Percentiles rank a stretch among this genome's conserved stretches.
These are phyloP conservation scores for Pharnaceum exiguum DNA, from an alignment of 148 eudicot genomes.

Conservation along the genomic window DNA sequence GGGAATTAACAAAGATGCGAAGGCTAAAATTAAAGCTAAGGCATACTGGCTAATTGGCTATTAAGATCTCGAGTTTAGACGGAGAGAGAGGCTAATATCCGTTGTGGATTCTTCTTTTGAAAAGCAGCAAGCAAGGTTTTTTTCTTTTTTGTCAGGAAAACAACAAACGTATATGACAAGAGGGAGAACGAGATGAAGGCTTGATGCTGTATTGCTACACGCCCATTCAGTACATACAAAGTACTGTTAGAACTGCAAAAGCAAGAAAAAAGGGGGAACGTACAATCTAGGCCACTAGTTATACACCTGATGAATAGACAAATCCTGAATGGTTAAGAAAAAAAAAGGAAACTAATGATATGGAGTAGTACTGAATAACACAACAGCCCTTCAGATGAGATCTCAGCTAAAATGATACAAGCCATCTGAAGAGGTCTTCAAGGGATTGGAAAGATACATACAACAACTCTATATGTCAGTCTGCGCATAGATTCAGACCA, in stretches of 20 bases:
- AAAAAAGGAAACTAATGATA: too few relatives aligned
- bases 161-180: slow-evolving; percentile 5
- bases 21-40: too few relatives aligned
- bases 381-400: not conserved
- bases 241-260: not conserved
- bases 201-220: slow-evolving; percentile 12
- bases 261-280: not conserved
- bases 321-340: not conserved
- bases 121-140: too few relatives aligned
- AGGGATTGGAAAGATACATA: not conserved
- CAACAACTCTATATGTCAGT: not conserved
- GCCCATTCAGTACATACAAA: slow-evolving; percentile 12
- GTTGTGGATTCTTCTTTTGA: too few relatives aligned
- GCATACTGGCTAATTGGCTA: too few relatives aligned
- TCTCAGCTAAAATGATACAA: slow-evolving; percentile 2
- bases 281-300: not conserved
- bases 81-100: too few relatives aligned
- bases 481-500: too few relatives aligned
- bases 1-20: too few relatives aligned
- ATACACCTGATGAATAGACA: not conserved
- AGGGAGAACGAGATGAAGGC: too few relatives aligned
- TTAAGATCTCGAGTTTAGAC: too few relatives aligned
- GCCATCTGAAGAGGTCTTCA: slow-evolving; percentile 1
- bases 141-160: too few relatives aligned
- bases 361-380: not conserved